These are phyloP conservation scores for Metarhizium sp. DNA, from an alignment of 2,329 filamentous ascomycete species.

Conservation along the genomic window DNA sequence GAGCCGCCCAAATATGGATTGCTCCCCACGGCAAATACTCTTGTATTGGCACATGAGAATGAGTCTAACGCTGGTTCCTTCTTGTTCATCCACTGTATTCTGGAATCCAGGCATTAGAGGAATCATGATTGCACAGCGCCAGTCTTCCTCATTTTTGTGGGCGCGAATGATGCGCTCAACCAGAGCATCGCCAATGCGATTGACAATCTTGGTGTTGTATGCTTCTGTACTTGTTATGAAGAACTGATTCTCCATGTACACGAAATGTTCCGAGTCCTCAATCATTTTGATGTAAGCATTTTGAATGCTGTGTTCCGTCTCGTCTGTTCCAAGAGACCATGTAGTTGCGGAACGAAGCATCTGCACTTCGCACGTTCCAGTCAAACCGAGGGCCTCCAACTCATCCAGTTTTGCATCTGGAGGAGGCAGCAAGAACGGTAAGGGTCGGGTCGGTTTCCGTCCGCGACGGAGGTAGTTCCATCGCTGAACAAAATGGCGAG, in stretches of 20 bases:
- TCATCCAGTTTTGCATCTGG: conserved; percentile 85
- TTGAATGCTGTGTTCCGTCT: conserved; percentile 90
- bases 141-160: conserved; percentile 73
- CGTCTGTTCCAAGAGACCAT: conserved; percentile 86
- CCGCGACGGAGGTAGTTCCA: conserved; percentile 97
- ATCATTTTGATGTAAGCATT: conserved; percentile 93
- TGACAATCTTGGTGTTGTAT: conserved; percentile 78
- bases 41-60: conserved; percentile 97
- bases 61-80: conserved; percentile 85
- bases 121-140: conserved; percentile 84
- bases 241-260: conserved; percentile 99
- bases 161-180: conserved; percentile 87
- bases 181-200: conserved; percentile 87
- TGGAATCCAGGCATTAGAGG: conserved; percentile 98
- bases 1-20: conserved; percentile 83
- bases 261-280: conserved; percentile 88
- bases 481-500: conserved; percentile 90
- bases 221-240: conserved; percentile 92
- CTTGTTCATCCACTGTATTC: conserved; percentile 87
- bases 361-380: conserved; percentile 93
- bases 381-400: conserved; percentile 76
- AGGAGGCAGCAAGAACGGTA: conserved; percentile 85
- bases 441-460: conserved; percentile 84
- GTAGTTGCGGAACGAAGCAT: conserved; percentile 82
- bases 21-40: conserved; percentile 87